phyloP scores from a whole-genome alignment of 352 stramenopile genomes.

The Phytopythium aichiense region DNA sequence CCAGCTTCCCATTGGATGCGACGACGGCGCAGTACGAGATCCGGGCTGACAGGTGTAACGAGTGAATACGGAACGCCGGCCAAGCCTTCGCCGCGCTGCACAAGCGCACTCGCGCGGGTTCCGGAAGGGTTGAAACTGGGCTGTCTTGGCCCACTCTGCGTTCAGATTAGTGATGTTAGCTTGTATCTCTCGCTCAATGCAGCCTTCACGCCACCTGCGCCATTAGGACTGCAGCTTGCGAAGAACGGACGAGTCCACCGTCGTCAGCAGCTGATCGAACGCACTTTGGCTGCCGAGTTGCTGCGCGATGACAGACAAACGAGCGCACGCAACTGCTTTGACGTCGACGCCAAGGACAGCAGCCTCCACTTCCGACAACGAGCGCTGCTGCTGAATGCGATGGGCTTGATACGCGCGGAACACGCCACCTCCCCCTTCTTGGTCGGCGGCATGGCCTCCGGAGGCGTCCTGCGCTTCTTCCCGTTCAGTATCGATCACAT shows the following conservation, averaged over 20 bases:
- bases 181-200: background rate
- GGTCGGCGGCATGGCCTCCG: slow-evolving; percentile 4
- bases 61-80: background rate
- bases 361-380: slow-evolving; percentile 26
- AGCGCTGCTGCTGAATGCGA: slow-evolving; percentile 20
- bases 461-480: slow-evolving; percentile 25
- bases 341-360: slow-evolving; percentile 39
- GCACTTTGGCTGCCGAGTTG: slow-evolving; percentile 27
- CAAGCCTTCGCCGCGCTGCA: background rate
- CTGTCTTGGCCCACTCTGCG: background rate
- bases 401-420: slow-evolving; percentile 54
- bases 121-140: background rate
- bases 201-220: no score
- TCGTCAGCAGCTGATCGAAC: slow-evolving; percentile 54
- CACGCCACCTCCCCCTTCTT: slow-evolving; percentile 21
- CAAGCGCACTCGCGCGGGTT: background rate
- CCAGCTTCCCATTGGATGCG: background rate
- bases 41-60: background rate
- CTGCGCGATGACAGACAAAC: slow-evolving; percentile 34
- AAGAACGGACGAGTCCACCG: slow-evolving; percentile 53
- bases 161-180: background rate
- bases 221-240: slow-evolving; percentile 45
- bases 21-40: background rate
- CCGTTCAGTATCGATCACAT: slow-evolving; percentile 72
- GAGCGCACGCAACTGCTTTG: slow-evolving; percentile 32